Base-by-base conservation (phyloP, 306 rosid genomes). In the Cucumis cinereus region DNA sequence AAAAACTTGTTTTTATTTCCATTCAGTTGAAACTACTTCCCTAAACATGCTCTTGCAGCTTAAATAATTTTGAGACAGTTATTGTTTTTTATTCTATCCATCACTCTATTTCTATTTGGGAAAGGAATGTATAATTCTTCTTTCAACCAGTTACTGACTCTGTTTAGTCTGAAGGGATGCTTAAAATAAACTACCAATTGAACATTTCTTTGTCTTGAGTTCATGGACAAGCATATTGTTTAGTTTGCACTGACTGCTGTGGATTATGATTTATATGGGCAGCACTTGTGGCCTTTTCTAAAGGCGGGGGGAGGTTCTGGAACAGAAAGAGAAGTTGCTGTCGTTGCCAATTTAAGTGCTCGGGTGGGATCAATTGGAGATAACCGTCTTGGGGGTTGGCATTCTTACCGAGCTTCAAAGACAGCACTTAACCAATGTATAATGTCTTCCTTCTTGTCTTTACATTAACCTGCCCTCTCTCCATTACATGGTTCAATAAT, bases 251-350 rank as follows among this genome's bases (percentile, higher is more conserved):
- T 60, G 52, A 52, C 50, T 69, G 8, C 50, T 20, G 74, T 67
- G 13, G 57, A 23, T 20, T 76, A 45, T 72, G 36, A 20, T 73
- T 76, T 73, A 70, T 80, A 36, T 45, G 74, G 64, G 77, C 91
- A 93, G 98, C 98, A 91, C 63, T 83, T 93, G 97, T 93, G 97
- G 98, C 97, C 97, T 77, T 97, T 91, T 79, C 86, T 93, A 28
- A 90, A 88, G 84, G 81, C 59, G 66, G 97, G 97, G 24, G 91
- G 96, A 0, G 84, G 90, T 63, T 79, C 30, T 74, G 91, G 91
- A 67, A 88, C 93, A 3, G 88, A 82, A 85, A 85, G 88, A 78
- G 85, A 81, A 72, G 77, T 80, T 72, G 94, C 97, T 50, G 92
- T 93, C 67, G 87, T 91, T 78, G 98, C 97, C 84, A 93, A 88